Evolutionary conservation across 768 basidiomycete species (phyloP).

Genomic region (Xerocomellus dryophilus): DNA sequence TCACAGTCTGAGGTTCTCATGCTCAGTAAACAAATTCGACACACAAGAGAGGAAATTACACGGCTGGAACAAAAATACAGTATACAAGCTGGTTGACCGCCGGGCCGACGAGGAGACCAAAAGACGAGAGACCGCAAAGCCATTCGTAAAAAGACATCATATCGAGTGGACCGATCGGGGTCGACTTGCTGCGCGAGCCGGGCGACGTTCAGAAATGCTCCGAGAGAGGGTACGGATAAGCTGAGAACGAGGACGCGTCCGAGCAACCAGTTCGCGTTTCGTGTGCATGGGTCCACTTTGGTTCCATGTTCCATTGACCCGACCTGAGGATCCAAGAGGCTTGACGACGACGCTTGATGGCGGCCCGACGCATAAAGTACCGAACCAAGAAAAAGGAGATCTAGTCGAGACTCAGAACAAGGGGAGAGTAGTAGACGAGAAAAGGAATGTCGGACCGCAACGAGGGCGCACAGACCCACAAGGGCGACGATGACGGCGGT

Average conservation of each 20-base stretch:
- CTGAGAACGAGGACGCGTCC: slow-evolving; percentile 15
- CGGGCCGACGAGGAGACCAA: not conserved
- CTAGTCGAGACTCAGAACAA: slow-evolving; percentile 9
- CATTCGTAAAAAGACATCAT: not conserved
- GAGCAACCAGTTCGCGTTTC: slow-evolving; percentile 10
- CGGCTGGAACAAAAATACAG: not conserved
- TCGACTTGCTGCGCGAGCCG: not conserved
- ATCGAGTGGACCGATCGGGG: not conserved
- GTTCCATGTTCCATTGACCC: slow-evolving; percentile 19
- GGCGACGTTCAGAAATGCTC: slow-evolving; percentile 8
- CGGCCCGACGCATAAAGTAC: slow-evolving; percentile 12
- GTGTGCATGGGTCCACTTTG: slow-evolving; percentile 9
- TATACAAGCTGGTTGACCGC: not conserved
- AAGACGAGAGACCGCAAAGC: not conserved
- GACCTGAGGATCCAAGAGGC: slow-evolving; percentile 25
- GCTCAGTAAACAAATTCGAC: not conserved
- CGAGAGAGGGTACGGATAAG: slow-evolving; percentile 17
- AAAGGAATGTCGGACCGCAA: slow-evolving; percentile 9
- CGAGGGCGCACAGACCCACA: slow-evolving; percentile 1
- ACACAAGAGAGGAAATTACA: slow-evolving; percentile 1
- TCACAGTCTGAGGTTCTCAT: no score
- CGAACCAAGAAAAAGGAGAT: slow-evolving; percentile 15
- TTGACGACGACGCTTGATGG: slow-evolving; percentile 24
- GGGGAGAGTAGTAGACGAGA: not conserved
- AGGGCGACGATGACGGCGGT: not conserved